phyloP scores from a whole-genome alignment of 2,329 filamentous ascomycete species.

The Pseudogymnoascus sp. region DNA sequence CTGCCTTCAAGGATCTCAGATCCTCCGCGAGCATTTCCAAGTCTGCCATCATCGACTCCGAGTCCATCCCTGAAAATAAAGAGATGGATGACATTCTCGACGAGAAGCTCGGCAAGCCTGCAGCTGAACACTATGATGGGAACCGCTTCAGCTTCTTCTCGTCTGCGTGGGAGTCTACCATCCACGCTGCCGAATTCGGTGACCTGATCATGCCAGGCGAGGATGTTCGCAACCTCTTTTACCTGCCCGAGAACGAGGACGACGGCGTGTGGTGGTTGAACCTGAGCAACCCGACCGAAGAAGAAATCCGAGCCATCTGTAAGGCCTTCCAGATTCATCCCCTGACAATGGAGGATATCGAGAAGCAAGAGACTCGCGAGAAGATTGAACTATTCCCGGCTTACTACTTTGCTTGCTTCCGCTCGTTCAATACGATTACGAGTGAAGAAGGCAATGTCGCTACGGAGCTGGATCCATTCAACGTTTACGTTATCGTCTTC shows the following conservation, averaged over 20 bases:
- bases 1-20: constrained; percentile 27
- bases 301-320: constrained; percentile 79
- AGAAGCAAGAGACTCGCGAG: constrained; percentile 88
- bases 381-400: constrained; percentile 97
- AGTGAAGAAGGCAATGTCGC: constrained; percentile 56
- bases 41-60: constrained; percentile 32
- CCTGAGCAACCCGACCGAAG: constrained; percentile 79
- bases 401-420: constrained; percentile 97
- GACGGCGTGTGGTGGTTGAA: constrained; percentile 98
- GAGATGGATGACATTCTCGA: constrained; percentile 18
- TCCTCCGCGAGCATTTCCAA: constrained; percentile 17
- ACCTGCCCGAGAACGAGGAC: constrained; percentile 49
- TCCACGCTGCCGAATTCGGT: constrained; percentile 81
- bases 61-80: constrained; percentile 41
- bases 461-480: constrained; percentile 85
- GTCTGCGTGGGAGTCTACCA: constrained; percentile 84
- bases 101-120: constrained; percentile 29
- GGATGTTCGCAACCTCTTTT: constrained; percentile 79
- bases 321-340: constrained; percentile 94
- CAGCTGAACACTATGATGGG: constrained; percentile 43
- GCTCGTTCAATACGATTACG: constrained; percentile 69
- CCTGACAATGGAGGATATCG: constrained; percentile 91
- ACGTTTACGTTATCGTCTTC: constrained; percentile 95
- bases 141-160: constrained; percentile 97
- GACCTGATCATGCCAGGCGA: constrained; percentile 85